These are phyloP conservation scores for Gnetum montanum DNA, from an alignment of 75 land plant genomes.

Conservation along the genomic window DNA sequence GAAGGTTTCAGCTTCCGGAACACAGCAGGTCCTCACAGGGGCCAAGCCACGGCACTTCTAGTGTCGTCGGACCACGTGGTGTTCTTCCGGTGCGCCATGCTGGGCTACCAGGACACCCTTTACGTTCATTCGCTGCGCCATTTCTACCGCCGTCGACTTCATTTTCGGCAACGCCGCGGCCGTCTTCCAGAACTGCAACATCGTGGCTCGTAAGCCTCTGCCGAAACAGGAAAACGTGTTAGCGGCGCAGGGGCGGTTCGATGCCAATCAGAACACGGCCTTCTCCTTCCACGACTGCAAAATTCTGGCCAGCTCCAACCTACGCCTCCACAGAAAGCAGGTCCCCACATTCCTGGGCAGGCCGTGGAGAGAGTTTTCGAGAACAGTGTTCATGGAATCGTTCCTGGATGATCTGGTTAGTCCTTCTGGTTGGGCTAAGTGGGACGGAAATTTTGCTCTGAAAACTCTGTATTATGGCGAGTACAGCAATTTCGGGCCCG, in stretches of 20 bases:
- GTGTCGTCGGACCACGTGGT: slow-evolving; percentile 8
- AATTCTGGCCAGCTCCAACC: slow-evolving; percentile 5
- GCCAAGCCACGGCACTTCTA: slow-evolving; percentile 30
- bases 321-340: neutral
- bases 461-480: slow-evolving; percentile 20
- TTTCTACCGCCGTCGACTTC: too few species aligned
- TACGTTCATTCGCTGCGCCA: too few species aligned
- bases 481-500: slow-evolving; percentile 16
- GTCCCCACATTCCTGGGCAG: slow-evolving; percentile 26
- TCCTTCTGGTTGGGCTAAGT: slow-evolving; percentile 20
- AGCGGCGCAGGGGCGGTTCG: too few species aligned
- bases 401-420: slow-evolving; percentile 1
- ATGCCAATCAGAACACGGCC: too few species aligned
- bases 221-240: too few species aligned
- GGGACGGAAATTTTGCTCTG: slow-evolving; percentile 21
- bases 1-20: slow-evolving; percentile 22
- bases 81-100: slow-evolving; percentile 17
- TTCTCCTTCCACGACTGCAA: slow-evolving; percentile 14
- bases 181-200: too few species aligned
- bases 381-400: slow-evolving; percentile 19
- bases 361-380: slow-evolving; percentile 30
- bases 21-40: slow-evolving; percentile 31
- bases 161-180: too few species aligned
- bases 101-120: slow-evolving; percentile 36
- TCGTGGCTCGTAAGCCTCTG: too few species aligned